Conservation (phyloP, 108 stramenopile species). For the Cyclostephanos invisitatus region DNA sequence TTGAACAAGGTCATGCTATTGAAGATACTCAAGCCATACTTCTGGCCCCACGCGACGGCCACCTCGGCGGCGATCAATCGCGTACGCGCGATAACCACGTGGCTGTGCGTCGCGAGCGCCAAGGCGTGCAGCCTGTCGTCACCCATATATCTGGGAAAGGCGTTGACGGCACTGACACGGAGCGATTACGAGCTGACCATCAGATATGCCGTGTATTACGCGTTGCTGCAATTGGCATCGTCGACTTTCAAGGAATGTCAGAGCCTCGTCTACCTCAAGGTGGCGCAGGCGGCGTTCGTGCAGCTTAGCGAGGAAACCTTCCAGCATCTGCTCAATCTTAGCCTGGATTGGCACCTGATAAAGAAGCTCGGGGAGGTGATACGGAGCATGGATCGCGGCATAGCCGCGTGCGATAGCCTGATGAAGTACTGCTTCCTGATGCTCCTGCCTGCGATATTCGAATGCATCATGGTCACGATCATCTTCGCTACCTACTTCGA, state of each 20-base stretch:
- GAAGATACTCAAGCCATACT: slow-evolving; percentile 87
- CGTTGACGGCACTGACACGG: slow-evolving; percentile 85
- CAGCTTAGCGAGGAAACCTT: slow-evolving; percentile 90
- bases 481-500: slow-evolving; percentile 90
- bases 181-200: slow-evolving; percentile 61
- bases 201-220: slow-evolving; percentile 60
- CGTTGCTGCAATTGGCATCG: slow-evolving; percentile 65
- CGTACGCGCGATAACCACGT: slow-evolving; percentile 84
- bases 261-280: slow-evolving; percentile 91
- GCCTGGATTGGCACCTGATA: slow-evolving; percentile 93
- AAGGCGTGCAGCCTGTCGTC: slow-evolving; percentile 83
- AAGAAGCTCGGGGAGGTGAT: slow-evolving; percentile 96
- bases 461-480: slow-evolving; percentile 88
- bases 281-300: slow-evolving; percentile 96
- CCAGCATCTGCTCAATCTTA: slow-evolving; percentile 87
- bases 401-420: slow-evolving; percentile 81
- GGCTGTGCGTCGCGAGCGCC: slow-evolving; percentile 85
- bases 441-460: slow-evolving; percentile 88
- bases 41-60: slow-evolving; percentile 92
- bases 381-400: slow-evolving; percentile 92
- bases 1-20: slow-evolving; percentile 62
- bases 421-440: slow-evolving; percentile 96
- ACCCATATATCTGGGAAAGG: slow-evolving; percentile 88
- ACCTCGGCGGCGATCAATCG: slow-evolving; percentile 84
- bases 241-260: slow-evolving; percentile 89